A percentile compares a stretch with the other conserved stretches of the same genome.
These are phyloP conservation scores for Vickermania ingenoplastis DNA, from an alignment of 208 protist species.

Conservation along the genomic window DNA sequence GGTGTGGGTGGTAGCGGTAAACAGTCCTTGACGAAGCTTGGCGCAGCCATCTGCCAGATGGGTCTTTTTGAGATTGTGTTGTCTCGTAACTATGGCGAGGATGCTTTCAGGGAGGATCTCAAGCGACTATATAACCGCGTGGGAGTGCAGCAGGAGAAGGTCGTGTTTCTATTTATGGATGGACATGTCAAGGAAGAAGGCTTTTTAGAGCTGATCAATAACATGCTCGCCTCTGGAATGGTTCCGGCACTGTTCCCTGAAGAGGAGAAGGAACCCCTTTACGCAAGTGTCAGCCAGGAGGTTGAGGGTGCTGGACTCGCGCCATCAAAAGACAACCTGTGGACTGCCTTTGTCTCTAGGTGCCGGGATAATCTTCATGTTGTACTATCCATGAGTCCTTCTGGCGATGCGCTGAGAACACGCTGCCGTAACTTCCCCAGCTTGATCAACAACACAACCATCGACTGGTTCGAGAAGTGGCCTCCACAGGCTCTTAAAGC, in stretches of 20 bases:
- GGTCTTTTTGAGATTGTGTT: constrained; percentile 96
- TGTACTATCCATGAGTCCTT: constrained; percentile 98
- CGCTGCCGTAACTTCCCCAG: constrained; percentile 97
- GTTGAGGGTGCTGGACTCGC: constrained; percentile 70
- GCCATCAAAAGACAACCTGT: constrained; percentile 95
- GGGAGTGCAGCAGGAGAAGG: constrained; percentile 85
- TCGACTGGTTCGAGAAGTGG: constrained; percentile 99
- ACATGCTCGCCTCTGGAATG: constrained; percentile 97
- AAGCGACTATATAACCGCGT: constrained; percentile 94
- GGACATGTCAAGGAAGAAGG: constrained; percentile 96
- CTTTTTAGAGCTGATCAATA: constrained; percentile 99
- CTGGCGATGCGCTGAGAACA: constrained; percentile 91
- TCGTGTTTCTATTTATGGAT: constrained; percentile 98
- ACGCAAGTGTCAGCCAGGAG: constrained; percentile 88
- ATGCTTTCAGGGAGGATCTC: constrained; percentile 96
- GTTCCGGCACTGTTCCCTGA: constrained; percentile 97
- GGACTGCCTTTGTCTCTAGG: constrained; percentile 95
- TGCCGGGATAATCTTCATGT: constrained; percentile 98
- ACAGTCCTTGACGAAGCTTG: constrained; percentile 94
- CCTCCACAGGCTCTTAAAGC: constrained; percentile 93
- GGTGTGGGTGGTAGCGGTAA: constrained; percentile 97
- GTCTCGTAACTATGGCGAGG: constrained; percentile 95
- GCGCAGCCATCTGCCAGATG: constrained; percentile 91
- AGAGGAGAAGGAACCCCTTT: constrained; percentile 96
- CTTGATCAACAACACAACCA: constrained; percentile 98